Evolutionary conservation across 2,329 filamentous ascomycete genomes (phyloP), one percentile per base, ranked within the genome.

Genomic region (Diaporthe vaccinii): DNA sequence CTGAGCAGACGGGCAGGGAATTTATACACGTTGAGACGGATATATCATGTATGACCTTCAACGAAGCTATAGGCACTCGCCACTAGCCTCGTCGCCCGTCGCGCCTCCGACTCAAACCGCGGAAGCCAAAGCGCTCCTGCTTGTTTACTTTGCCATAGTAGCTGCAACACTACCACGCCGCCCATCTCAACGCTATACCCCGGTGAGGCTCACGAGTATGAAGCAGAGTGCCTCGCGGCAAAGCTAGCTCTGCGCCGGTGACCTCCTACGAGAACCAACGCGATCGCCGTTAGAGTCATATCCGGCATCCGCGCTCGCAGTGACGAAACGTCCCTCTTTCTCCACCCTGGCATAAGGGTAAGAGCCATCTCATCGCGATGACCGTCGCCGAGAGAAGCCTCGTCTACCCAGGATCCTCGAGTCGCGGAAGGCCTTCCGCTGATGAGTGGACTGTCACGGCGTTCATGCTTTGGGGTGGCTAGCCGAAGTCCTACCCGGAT

Each of bases 111-210:
- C 25, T n/a, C 15, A n/a, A 2, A 20, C n/a, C 34, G 49, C 65
- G 31, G 17, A 15, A 14, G 65, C 41, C 65, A 69, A 69, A 55
- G 65, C 49, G 49, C 46, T 7, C 8, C 20, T 39, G 22, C 12
- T 69, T 69, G 65, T 69, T 69, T 69, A 55, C 65, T 55, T 55
- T 20, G 46, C 65, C 46, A 8, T n/a, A 49, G 25, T 51, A 20
- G 15, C n/a, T 28, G 25, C 17, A 22, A 25, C 46, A 53, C 20
- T 31, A 15, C 53, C 53, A 55, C 15, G 8, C 31, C 17, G 9
- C 6, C 8, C 46, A 51, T 12, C 44, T n/a, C n/a, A 10, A 17
- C 36, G 7, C n/a, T 65, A 22, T 17, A 22, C 10, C 31, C 31
- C n/a, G 5, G 9, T 22, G 22, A 41, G 14, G 2, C 22, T 68